These are phyloP conservation scores for Dalechampia spathulata DNA, from an alignment of 441 rosid species.

Conservation along the genomic window DNA sequence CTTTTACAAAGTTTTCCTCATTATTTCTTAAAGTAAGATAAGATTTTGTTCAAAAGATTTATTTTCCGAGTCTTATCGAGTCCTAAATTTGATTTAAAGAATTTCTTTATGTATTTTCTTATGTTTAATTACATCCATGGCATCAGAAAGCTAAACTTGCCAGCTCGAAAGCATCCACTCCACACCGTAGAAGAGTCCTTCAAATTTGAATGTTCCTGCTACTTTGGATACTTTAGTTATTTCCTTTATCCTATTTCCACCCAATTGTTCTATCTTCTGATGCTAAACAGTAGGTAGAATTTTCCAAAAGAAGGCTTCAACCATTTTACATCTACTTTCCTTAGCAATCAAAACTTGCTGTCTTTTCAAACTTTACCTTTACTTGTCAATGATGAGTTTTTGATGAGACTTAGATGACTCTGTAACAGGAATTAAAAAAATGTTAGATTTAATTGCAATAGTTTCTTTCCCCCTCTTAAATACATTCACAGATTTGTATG, in stretches of 20 bases:
- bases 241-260: background rate
- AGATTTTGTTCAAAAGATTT: too few relatives aligned
- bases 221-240: background rate
- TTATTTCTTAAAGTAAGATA: too few relatives aligned
- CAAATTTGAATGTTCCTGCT: background rate
- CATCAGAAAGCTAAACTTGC: conserved; percentile 1
- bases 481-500: conserved; percentile 10
- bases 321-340: too few relatives aligned
- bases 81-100: too few relatives aligned
- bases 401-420: conserved; percentile 33
- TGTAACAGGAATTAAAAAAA: too few relatives aligned
- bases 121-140: too few relatives aligned
- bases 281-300: background rate
- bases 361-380: background rate
- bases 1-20: too few relatives aligned
- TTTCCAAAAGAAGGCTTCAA: background rate
- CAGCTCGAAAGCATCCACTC: conserved; percentile 7
- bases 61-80: too few relatives aligned
- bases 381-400: conserved; percentile 2
- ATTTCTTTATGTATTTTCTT: too few relatives aligned
- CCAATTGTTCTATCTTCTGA: background rate
- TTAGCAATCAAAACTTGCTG: background rate
- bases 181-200: background rate
- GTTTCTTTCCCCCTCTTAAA: too few relatives aligned
- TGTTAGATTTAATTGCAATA: too few relatives aligned